These are phyloP conservation scores for Gentiana dahurica DNA, from an alignment of 257 asterid species.

Conservation along the genomic window DNA sequence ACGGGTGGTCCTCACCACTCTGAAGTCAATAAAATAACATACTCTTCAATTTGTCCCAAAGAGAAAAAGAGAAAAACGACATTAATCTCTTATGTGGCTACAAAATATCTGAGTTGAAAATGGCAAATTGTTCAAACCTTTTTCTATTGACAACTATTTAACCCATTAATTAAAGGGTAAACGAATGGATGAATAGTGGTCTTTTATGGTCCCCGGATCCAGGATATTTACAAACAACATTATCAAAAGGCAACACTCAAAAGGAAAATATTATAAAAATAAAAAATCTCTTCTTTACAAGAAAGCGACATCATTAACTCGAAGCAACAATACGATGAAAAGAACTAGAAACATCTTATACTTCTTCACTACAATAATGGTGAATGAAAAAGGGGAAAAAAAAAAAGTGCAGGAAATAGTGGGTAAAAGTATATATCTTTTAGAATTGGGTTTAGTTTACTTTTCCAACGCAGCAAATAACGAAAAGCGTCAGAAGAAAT, in stretches of 20 bases:
- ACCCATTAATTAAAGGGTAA: too few species aligned
- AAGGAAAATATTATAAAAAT: slow-evolving; percentile 8
- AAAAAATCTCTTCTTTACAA: slow-evolving; percentile 8
- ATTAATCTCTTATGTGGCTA: not conserved
- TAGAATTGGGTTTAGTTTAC: slow-evolving; percentile 4
- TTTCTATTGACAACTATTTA: not conserved
- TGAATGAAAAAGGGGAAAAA: not conserved
- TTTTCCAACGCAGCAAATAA: slow-evolving; percentile 20
- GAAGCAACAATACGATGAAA: not conserved
- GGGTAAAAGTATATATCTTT: not conserved
- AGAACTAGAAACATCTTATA: not conserved
- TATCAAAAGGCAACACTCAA: slow-evolving; percentile 10
- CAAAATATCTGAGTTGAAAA: not conserved
- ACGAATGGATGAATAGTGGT: slow-evolving; percentile 16
- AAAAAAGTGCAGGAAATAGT: slow-evolving; percentile 6
- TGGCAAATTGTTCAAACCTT: not conserved
- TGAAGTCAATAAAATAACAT: not conserved
- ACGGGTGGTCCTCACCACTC: not conserved
- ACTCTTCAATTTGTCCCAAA: not conserved
- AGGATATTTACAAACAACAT: slow-evolving; percentile 27
- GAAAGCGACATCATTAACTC: slow-evolving; percentile 15
- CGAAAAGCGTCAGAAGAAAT: not conserved
- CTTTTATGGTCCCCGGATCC: slow-evolving; percentile 18
- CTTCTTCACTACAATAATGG: slow-evolving; percentile 10
- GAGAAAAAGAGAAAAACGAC: not conserved